A percentile compares a stretch with the other conserved stretches of the same genome.
Evolutionary conservation across 305 asterid genomes (phyloP).

Genomic region (Andrographis paniculata): DNA sequence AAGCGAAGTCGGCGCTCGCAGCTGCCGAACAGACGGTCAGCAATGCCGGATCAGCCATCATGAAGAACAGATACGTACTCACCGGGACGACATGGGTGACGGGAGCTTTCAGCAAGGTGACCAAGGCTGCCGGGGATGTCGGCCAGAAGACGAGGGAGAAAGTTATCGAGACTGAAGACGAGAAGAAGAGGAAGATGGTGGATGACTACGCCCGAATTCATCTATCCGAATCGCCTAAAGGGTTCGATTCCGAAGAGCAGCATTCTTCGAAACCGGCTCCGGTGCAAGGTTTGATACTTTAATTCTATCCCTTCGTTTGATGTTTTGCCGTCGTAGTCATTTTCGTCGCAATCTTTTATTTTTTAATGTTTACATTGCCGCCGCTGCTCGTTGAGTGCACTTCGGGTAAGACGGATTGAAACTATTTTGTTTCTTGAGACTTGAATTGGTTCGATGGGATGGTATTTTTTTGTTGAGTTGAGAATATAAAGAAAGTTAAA

Average conservation of each 20-base stretch:
- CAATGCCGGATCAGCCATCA: slow-evolving; percentile 75
- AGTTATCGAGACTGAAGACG: slow-evolving; percentile 71
- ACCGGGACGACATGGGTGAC: slow-evolving; percentile 87
- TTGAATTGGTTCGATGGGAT: neutral
- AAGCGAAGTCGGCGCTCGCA: slow-evolving; percentile 75
- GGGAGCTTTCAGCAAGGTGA: slow-evolving; percentile 71
- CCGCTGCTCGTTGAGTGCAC: no score
- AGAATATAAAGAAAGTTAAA: neutral
- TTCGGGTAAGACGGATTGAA: no score
- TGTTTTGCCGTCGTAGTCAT: no score
- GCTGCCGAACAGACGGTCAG: slow-evolving; percentile 88
- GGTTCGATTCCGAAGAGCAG: slow-evolving; percentile 37
- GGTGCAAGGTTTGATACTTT: slow-evolving; percentile 51
- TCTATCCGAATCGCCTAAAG: slow-evolving; percentile 74
- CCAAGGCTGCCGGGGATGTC: slow-evolving; percentile 85
- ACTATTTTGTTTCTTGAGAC: neutral
- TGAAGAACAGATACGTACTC: slow-evolving; percentile 81
- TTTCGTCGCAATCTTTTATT: no score
- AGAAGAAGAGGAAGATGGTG: slow-evolving; percentile 76
- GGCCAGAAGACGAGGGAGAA: slow-evolving; percentile 86
- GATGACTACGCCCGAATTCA: slow-evolving; percentile 83
- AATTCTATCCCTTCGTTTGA: slow-evolving; percentile 20
- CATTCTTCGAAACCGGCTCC: slow-evolving; percentile 60
- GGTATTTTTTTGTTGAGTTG: neutral
- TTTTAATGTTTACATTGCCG: no score